Evolutionary conservation across 2,329 filamentous ascomycete species (phyloP), one percentile per base, ranked within the genome.

Genomic region (Alternaria panax): DNA sequence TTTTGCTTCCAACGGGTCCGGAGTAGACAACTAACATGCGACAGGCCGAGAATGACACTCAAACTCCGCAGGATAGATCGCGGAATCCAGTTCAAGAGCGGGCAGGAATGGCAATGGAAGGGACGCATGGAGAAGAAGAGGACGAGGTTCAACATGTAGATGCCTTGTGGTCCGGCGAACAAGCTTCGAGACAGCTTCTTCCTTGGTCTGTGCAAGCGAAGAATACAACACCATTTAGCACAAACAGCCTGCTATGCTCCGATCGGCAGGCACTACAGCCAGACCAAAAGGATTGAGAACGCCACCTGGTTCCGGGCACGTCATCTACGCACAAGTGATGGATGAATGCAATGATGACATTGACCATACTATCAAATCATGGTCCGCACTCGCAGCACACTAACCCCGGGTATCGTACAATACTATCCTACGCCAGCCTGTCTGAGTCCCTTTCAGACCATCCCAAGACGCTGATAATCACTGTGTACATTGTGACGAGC

Each of bases 101-200:
- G 92, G 36, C 87, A 92, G 68, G 92, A 96, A 75, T 98, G 95
- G 94, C 88, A 97, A 77, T 99, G 95, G 95, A 96, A 96, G 81
- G 90, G 91, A 11, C 88, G 89, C 75, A 96, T 95, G 90, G 95
- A 99, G 82, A 97, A 97, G 83, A 85, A 91, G 74, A 86, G 95
- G 72, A 98, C 94, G 68, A 89, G 92, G 76, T 99, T 98, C 82
- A 95, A 96, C 80, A 83, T 99, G 75, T 98, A 80, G 60, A 59
- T 24, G 20, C n/a, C 36, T 11, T 12, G n/a, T 2, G 18, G 38
- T 24, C 8, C 22, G 24, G 18, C 11, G 36, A 36, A 28, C 3
- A 16, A 18, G 12, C 7, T 11, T 28, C 30, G n/a, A 16, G 25
- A 18, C 27, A 22, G 8, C 22, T 6, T 53, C 22, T 6, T 53